Evolutionary conservation across 345 rosid genomes (phyloP), one percentile per base, ranked within the genome.

Genomic region (Populus deltoides): DNA sequence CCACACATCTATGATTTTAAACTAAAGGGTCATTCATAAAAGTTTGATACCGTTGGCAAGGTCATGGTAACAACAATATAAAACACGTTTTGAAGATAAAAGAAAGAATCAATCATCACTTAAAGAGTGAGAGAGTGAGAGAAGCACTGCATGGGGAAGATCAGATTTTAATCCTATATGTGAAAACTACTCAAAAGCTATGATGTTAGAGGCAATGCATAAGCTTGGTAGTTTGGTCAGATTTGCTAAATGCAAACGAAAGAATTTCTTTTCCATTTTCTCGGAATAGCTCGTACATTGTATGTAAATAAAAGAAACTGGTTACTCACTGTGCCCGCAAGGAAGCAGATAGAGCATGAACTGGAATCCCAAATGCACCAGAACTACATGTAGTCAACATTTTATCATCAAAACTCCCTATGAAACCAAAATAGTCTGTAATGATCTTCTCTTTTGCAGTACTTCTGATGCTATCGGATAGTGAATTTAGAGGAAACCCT

Each of bases 301-400:
- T 10, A 57, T 10, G 29, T 9, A 57, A 57, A 45, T 68, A 76
- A 74, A 68, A 16, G 72, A 72, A 70, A 57, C 2, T 9, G 70
- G 68, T 61, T 65, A 90, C 98, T 90, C 86, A 95, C 99, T 75
- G 82, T 69, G 90, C 86, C 73, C 76, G 91, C 89, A 88, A 84
- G 61, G 89, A 92, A 81, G 98, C 93, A 72, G 94, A 91, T 59
- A 95, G 79, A 62, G 88, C 83, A 75, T 86, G 84, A 72, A 91
- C 90, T 20, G 97, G 97, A 86, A 78, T 66, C 55, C 91, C 92
- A 33, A 78, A 75, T 39, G 80, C 75, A 53, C 79, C 77, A 82
- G 89, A 82, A 77, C 75, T 68, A 83, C 83, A 82, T 77, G 79
- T 63, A 65, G 36, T 72, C 75, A 74, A 57, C 68, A 82, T 72